phyloP scores from a whole-genome alignment of 2,329 filamentous ascomycete genomes.

The Aspergillus luchuensis region DNA sequence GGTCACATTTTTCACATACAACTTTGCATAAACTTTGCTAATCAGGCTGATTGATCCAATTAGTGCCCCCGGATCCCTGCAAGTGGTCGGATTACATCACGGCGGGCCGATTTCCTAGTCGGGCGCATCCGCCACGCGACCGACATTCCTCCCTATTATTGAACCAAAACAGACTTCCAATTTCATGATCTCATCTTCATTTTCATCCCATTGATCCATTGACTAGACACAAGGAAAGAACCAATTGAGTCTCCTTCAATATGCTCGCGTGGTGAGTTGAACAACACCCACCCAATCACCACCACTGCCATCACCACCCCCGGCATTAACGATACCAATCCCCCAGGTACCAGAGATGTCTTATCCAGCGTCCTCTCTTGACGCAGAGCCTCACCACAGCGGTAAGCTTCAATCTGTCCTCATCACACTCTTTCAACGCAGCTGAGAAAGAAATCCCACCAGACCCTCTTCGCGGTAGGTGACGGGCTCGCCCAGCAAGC shows the following conservation, averaged over 20 bases:
- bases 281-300: neutral
- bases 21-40: no score
- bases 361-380: conserved; percentile 17
- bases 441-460: neutral
- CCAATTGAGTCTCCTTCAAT: neutral
- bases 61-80: neutral
- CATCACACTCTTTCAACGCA: neutral
- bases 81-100: conserved; percentile 2
- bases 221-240: neutral
- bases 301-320: no score
- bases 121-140: neutral
- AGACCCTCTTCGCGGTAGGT: conserved; percentile 18
- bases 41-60: neutral
- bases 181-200: neutral
- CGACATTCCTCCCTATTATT: neutral
- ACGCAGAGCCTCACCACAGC: conserved; percentile 21
- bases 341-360: conserved; percentile 18
- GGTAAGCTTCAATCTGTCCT: conserved; percentile 3
- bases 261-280: neutral
- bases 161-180: neutral
- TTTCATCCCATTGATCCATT: neutral
- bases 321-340: neutral
- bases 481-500: conserved; percentile 21
- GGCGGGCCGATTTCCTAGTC: neutral
- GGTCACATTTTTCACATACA: no score